A percentile compares a stretch with the other conserved stretches of the same genome.
These are phyloP conservation scores for Haplosporangium sp. DNA, from an alignment of 371 early-diverging fungal genomes.

Conservation along the genomic window DNA sequence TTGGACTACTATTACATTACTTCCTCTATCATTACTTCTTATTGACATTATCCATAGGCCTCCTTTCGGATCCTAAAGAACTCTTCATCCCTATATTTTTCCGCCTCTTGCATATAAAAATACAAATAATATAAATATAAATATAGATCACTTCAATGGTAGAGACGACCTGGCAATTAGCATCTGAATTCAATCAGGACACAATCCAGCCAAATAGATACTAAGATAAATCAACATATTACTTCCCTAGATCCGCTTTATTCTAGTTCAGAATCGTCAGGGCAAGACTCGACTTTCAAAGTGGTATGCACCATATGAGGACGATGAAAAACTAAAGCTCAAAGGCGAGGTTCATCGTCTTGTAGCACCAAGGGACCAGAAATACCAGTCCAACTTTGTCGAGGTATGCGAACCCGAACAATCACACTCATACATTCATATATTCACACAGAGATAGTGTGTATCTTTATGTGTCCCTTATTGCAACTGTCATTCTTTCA, in stretches of 20 bases:
- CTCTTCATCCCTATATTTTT: neutral
- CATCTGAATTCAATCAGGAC: neutral
- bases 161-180: neutral
- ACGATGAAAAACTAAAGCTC: conserved; percentile 93
- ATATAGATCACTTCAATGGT: conserved; percentile 2
- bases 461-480: neutral
- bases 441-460: neutral
- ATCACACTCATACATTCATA: neutral
- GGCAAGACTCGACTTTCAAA: conserved; percentile 97
- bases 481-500: neutral
- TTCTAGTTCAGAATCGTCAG: conserved; percentile 97
- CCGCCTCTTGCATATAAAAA: too few relatives aligned
- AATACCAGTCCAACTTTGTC: conserved; percentile 96
- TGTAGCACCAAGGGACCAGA: conserved; percentile 95
- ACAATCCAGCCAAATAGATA: neutral
- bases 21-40: neutral
- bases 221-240: neutral
- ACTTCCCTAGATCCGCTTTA: conserved; percentile 85
- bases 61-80: neutral
- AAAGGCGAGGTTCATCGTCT: conserved; percentile 95
- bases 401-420: conserved; percentile 75
- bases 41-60: neutral
- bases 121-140: too few relatives aligned
- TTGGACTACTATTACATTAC: neutral
- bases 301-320: conserved; percentile 95